These are phyloP conservation scores for Mediolabrus comicus DNA, from an alignment of 108 stramenopile genomes.

Conservation along the genomic window DNA sequence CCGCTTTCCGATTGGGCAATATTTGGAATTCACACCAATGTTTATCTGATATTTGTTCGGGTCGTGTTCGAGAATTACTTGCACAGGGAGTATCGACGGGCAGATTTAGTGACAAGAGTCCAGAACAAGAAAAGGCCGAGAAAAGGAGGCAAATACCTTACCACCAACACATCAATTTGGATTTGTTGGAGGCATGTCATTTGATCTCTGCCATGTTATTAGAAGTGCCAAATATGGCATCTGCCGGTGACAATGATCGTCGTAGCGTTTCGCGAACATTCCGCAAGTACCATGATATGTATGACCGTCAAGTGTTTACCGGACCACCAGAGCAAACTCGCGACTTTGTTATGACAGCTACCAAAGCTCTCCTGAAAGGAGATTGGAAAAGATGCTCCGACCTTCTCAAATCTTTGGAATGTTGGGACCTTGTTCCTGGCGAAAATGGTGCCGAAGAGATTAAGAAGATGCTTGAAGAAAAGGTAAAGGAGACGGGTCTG, in stretches of 20 bases:
- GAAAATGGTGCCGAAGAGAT: slow-evolving; percentile 75
- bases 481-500: slow-evolving; percentile 96
- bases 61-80: slow-evolving; percentile 91
- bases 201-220: slow-evolving; percentile 97
- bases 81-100: slow-evolving; percentile 91
- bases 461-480: slow-evolving; percentile 76
- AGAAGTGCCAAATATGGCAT: slow-evolving; percentile 97
- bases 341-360: slow-evolving; percentile 95
- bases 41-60: slow-evolving; percentile 89
- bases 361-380: slow-evolving; percentile 86
- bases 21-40: slow-evolving; percentile 95
- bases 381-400: slow-evolving; percentile 93
- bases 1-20: slow-evolving; percentile 95
- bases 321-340: slow-evolving; percentile 98
- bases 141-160: slow-evolving; percentile 95
- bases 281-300: slow-evolving; percentile 91
- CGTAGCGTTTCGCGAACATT: slow-evolving; percentile 87
- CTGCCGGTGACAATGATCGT: slow-evolving; percentile 46
- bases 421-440: slow-evolving; percentile 94
- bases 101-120: slow-evolving; percentile 85
- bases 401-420: slow-evolving; percentile 77
- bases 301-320: slow-evolving; percentile 94
- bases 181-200: slow-evolving; percentile 95
- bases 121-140: slow-evolving; percentile 97
- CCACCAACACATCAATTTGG: slow-evolving; percentile 96